These are phyloP conservation scores for Lupinus albus DNA, from an alignment of 306 rosid genomes.

Conservation along the genomic window DNA sequence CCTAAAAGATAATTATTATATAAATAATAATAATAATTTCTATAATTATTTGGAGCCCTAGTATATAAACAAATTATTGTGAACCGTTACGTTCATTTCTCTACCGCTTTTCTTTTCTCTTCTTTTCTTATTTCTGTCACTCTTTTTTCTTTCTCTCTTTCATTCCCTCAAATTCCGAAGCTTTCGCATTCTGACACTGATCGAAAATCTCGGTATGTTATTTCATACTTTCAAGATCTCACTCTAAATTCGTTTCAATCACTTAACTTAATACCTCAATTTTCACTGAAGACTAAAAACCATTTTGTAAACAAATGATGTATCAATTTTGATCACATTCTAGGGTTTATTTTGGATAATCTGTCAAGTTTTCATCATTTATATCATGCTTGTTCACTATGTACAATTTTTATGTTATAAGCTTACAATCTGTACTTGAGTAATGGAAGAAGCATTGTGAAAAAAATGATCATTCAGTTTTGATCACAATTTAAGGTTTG, in stretches of 20 bases:
- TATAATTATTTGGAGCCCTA: neutral
- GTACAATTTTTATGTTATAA: too few species aligned
- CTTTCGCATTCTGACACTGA: neutral
- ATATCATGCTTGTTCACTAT: too few species aligned
- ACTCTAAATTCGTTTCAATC: neutral
- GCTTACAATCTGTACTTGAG: too few species aligned
- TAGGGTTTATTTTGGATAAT: neutral
- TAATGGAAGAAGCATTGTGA: too few species aligned
- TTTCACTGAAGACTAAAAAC: too few species aligned
- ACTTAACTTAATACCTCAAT: neutral
- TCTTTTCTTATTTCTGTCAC: neutral
- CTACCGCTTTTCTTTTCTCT: neutral
- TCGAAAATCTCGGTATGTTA: neutral
- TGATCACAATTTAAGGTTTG: too few species aligned
- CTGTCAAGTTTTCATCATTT: too few species aligned
- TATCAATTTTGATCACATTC: neutral
- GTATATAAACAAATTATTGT: too few species aligned
- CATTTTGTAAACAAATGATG: too few species aligned
- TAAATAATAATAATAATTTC: too few species aligned
- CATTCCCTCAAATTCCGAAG: neutral
- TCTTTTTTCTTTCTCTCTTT: neutral
- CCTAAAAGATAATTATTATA: too few species aligned
- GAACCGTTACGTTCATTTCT: neutral
- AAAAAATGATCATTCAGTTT: too few species aligned
- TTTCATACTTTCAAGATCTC: neutral